A percentile compares a stretch with the other conserved stretches of the same genome.
Conservation (phyloP, 2,329 filamentous ascomycete species). For the Tolypocladium tropicale region DNA sequence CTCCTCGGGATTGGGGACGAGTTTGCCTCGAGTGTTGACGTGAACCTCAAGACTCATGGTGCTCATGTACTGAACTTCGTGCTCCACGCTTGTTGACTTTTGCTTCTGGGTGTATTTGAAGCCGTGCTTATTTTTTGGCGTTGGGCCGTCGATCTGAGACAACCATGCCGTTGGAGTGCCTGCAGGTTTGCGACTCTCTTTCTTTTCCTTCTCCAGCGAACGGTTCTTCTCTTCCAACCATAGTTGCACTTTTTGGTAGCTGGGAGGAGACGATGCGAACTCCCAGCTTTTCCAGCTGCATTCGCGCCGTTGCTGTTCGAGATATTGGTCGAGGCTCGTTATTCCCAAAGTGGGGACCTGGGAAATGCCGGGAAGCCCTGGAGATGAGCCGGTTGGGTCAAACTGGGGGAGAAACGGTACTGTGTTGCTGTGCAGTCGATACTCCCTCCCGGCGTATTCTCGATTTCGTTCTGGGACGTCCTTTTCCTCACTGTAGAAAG, state of each 20-base stretch:
- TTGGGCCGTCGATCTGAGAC: constrained; percentile 84
- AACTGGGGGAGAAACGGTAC: constrained; percentile 75
- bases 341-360: constrained; percentile 36
- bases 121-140: constrained; percentile 69
- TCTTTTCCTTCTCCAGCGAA: constrained; percentile 9
- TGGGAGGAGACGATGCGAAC: constrained; percentile 60
- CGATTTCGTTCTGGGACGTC: constrained; percentile 70
- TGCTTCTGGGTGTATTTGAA: constrained; percentile 79
- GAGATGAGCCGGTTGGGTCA: constrained; percentile 47
- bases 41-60: constrained; percentile 92
- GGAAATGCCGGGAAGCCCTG: constrained; percentile 45
- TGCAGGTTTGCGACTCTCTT: constrained; percentile 10
- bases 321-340: constrained; percentile 35
- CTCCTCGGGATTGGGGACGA: constrained; percentile 81
- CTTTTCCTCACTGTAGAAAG: constrained; percentile 72
- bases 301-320: constrained; percentile 33
- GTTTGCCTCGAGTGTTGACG: constrained; percentile 70
- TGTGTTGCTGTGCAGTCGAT: constrained; percentile 64
- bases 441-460: constrained; percentile 84
- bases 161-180: constrained; percentile 30
- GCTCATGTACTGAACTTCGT: constrained; percentile 90
- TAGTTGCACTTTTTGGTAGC: constrained; percentile 52
- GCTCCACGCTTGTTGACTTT: constrained; percentile 64
- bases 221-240: constrained; percentile 48
- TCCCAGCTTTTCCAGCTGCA: constrained; percentile 64